phyloP scores from a whole-genome alignment of 2,329 filamentous ascomycete species.

The Neofusicoccum parvum region DNA sequence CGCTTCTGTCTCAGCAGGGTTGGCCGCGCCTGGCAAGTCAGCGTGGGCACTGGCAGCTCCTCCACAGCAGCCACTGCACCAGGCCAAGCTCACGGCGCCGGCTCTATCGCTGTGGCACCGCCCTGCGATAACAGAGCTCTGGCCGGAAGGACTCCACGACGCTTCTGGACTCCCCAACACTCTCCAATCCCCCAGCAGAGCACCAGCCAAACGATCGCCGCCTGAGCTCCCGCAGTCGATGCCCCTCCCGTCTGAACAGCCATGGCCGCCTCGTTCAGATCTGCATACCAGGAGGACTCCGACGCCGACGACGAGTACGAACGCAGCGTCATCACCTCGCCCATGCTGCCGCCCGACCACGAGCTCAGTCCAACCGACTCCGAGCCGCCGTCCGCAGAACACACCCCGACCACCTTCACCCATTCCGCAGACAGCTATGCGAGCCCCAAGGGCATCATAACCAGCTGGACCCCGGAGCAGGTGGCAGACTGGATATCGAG shows the following conservation, averaged over 20 bases:
- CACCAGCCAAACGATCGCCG: neutral
- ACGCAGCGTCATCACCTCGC: slow-evolving; percentile 69
- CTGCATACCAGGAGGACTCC: slow-evolving; percentile 72
- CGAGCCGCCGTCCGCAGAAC: slow-evolving; percentile 69
- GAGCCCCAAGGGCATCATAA: slow-evolving; percentile 73
- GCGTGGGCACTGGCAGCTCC: slow-evolving; percentile 15
- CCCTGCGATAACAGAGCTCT: slow-evolving; percentile 13
- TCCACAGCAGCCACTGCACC: slow-evolving; percentile 13
- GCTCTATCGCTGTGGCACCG: slow-evolving; percentile 18
- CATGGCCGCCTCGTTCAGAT: slow-evolving; percentile 36
- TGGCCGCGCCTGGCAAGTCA: slow-evolving; percentile 12
- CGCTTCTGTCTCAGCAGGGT: slow-evolving; percentile 24
- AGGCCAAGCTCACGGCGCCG: slow-evolving; percentile 14
- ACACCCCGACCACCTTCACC: slow-evolving; percentile 78
- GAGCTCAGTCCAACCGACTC: slow-evolving; percentile 72
- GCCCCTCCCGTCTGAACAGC: slow-evolving; percentile 15
- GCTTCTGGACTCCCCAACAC: neutral
- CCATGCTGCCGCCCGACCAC: slow-evolving; percentile 65
- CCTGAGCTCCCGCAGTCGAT: slow-evolving; percentile 20
- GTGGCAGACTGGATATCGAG: slow-evolving; percentile 85
- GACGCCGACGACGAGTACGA: slow-evolving; percentile 85
- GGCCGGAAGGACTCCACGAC: neutral
- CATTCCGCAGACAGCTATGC: slow-evolving; percentile 66
- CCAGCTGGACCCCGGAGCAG: slow-evolving; percentile 82
- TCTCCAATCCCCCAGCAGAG: neutral